These are phyloP conservation scores for Isabelozyma rhagii DNA, from an alignment of 805 yeast species.

Conservation along the genomic window DNA sequence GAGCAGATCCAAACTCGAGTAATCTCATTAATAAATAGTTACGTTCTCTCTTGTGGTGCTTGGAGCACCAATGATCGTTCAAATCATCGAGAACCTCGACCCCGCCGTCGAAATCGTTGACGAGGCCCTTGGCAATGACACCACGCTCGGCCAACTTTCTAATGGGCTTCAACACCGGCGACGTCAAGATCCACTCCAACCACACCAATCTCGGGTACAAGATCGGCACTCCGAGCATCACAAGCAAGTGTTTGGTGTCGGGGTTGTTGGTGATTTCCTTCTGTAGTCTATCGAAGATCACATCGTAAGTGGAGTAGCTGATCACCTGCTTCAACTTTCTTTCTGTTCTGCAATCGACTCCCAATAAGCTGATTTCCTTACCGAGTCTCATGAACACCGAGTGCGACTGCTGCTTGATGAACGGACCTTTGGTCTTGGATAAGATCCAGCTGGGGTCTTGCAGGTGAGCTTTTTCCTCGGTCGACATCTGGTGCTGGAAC, in stretches of 20 bases:
- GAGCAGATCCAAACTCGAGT: slow-evolving; percentile 60
- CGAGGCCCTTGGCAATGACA: slow-evolving; percentile 60
- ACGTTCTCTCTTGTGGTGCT: slow-evolving; percentile 81
- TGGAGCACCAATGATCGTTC: slow-evolving; percentile 96
- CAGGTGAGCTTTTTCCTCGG: slow-evolving; percentile 29
- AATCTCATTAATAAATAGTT: slow-evolving; percentile 62
- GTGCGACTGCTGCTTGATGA: slow-evolving; percentile 61
- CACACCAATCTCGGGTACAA: slow-evolving; percentile 92
- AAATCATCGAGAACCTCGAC: slow-evolving; percentile 90
- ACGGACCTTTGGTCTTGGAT: slow-evolving; percentile 60
- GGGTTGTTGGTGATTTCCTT: slow-evolving; percentile 50
- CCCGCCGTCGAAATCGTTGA: slow-evolving; percentile 89
- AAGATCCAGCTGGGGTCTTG: slow-evolving; percentile 59
- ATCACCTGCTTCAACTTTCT: slow-evolving; percentile 63
- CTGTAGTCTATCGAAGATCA: slow-evolving; percentile 57
- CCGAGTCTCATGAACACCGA: slow-evolving; percentile 77
- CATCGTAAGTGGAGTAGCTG: slow-evolving; percentile 51
- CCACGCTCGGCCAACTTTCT: slow-evolving; percentile 60
- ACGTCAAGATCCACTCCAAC: slow-evolving; percentile 74
- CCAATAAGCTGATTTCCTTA: slow-evolving; percentile 63
- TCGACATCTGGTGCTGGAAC: slow-evolving; percentile 80
- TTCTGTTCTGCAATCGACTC: slow-evolving; percentile 92
- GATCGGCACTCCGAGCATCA: slow-evolving; percentile 91
- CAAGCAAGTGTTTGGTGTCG: slow-evolving; percentile 68
- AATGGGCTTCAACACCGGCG: slow-evolving; percentile 57